Base-by-base conservation (phyloP, 257 asterid genomes). In the Solanum dulcamara region DNA sequence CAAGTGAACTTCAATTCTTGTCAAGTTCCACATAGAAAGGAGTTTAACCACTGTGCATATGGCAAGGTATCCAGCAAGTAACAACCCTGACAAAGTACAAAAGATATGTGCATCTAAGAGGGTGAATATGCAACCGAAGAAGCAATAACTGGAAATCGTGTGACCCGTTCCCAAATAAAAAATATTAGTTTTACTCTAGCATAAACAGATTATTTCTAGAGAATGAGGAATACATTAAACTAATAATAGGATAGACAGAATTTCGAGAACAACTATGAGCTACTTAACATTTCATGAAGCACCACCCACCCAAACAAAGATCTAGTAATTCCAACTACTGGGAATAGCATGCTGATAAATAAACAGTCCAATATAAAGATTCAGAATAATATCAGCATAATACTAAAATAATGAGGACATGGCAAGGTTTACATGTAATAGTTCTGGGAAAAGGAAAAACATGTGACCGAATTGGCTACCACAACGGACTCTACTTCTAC, bases 1-100 rank as follows among this genome's bases (percentile, higher is more conserved):
- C 55, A 97, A 91, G 91, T 91, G 94, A 87, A 97, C 99, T 87
- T 97, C 99, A 82, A 97, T 89, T 89, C 99, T 93, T 79, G 99
- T 97, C 93, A 97, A 89, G 89, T 97, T 97, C 99, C 99, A 94
- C 98, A 97, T 95, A 48, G 99, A 94, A 85, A 97, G 92, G 85
- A 97, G 98, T 88, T 94, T 97, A 37, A 93, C 87, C 83, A 87
- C 83, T 20, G 98, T 93, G 89, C 98, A 95, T 88, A 88, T 80
- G 8, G 91, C 93, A 84, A 80, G 98, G 92, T 91, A 89, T 81
- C 88, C 89, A 18, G 85, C 92, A 74, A 94, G 87, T 77, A 84
- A 60, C 88, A 97, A 84, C 89, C 99, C 99, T 97, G 94, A 83
- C 84, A 68, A 83, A 64, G 75, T 42, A 85, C 59, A 59, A 38